Evolutionary conservation across 2,329 filamentous ascomycete genomes (phyloP), one percentile per base, ranked within the genome.

Genomic region (Pseudogymnoascus sp.): DNA sequence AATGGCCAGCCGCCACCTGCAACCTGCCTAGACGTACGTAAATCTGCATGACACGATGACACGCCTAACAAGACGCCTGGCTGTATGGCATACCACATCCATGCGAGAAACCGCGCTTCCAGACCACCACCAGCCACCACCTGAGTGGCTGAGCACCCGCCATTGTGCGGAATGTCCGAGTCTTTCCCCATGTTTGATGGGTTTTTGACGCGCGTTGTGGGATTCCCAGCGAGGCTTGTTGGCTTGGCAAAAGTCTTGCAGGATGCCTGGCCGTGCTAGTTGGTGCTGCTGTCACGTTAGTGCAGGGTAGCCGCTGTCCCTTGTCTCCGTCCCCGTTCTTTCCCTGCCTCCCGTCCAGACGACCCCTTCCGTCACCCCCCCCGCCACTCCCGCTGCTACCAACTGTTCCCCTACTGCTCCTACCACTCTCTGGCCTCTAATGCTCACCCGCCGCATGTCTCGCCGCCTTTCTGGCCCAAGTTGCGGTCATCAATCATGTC

Each of bases 101-200:
- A 23, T n/a, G 9, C 19, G 5, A 23, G 10, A 23, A 23, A 23
- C 26, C 41, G 41, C 41, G 41, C 41, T 48, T 48, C 41, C 23
- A 28, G 41, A 18, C 41, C 41, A 28, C 28, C 41, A 48, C 41
- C 41, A 48, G 41, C 41, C 41, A 48, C 41, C 23, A 30, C n/a
- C 45, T 52, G 23, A 52, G 45, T 48, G 41, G 45, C 23, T 52
- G 45, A 52, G 45, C 26, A 52, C 23, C 38, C 38, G 38, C 38
- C 38, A 41, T 41, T 12, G n/a, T 12, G 2, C 10, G 7, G 9
- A 39, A 21, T 23, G 28, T n/a, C 23, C 23, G 23, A 28, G 15
- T 28, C n/a, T 18, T n/a, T n/a, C 18, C 45, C 45, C n/a, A 30
- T 30, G 8, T 30, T n/a, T 18, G 23, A 52, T 28, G 45, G 45